Evolutionary conservation across 108 stramenopile species (phyloP), one percentile per base, ranked within the genome.

Genomic region (Nitzschia putrida): DNA sequence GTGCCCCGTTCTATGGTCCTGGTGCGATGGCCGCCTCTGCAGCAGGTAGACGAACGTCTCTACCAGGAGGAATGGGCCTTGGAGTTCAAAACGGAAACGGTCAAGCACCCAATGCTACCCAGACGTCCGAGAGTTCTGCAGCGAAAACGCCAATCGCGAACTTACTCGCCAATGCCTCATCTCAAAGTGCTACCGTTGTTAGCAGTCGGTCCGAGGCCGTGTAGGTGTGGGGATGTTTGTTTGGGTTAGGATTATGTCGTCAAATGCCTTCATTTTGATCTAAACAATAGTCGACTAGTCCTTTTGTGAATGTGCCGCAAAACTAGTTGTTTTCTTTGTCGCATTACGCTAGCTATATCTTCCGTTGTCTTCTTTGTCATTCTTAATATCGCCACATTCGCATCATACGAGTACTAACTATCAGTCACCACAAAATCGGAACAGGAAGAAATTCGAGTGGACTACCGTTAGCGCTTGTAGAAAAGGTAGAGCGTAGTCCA

Each of bases 111-210:
- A 34, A 34, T 34, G 47, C 47, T 16, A 2, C 47, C 18, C 14
- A 18, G 47, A 5, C 47, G 2, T 2, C n/a, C 47, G 47, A 49
- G 18, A 49, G 3, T 16, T 49, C 47, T 16, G 2, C 47, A 3
- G 6, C 47, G 47, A 49, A 49, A 49, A 63, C 61, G 12, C 61
- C 61, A 3, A 63, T 63, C 45, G 37, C 61, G 10, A 63, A 63
- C 21, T 45, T 40, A 22, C 22, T 63, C 16, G 61, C 61, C 50
- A 66, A 66, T 38, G 37, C 66, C 12, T 53, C 50, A 34, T 34
- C 29, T 34, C 29, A 16, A 26, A 53, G 66, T 29, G 22, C 24
- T 2, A 6, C 53, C 53, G 38, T 40, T 14, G 34, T 8, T 53
- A 53, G 38, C 10, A 37, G 24, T 2, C 16, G 66, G 0, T 38